phyloP scores from a whole-genome alignment of 2,329 filamentous ascomycete genomes.

The Alternaria longipes region DNA sequence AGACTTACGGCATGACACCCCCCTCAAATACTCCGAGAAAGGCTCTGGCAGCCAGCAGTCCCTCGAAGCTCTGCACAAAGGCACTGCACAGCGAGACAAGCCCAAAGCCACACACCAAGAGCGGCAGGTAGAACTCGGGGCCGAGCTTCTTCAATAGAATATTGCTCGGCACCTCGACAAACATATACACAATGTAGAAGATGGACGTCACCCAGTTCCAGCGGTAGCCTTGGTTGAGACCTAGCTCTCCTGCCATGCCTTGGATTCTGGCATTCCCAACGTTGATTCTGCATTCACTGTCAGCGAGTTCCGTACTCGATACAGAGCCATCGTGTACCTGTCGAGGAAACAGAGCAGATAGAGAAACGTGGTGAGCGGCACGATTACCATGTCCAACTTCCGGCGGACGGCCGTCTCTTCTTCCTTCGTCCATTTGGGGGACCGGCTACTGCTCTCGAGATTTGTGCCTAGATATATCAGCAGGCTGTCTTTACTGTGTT shows the following conservation, averaged over 20 bases:
- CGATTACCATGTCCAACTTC: conserved; percentile 63
- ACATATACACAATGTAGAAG: conserved; percentile 66
- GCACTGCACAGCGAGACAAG: conserved; percentile 64
- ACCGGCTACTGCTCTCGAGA: no score
- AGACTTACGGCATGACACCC: conserved; percentile 62
- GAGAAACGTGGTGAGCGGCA: conserved; percentile 59
- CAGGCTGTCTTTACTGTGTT: no score
- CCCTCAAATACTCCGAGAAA: conserved; percentile 66
- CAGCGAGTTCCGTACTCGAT: conserved; percentile 5
- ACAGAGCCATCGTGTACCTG: conserved; percentile 29
- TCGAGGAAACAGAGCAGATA: conserved; percentile 54
- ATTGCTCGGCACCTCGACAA: conserved; percentile 66
- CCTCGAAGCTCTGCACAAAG: conserved; percentile 60
- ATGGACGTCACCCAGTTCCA: conserved; percentile 68
- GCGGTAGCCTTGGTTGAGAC: conserved; percentile 56
- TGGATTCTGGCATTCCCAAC: conserved; percentile 67
- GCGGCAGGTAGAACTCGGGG: conserved; percentile 62
- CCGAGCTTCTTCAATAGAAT: conserved; percentile 64
- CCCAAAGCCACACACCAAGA: conserved; percentile 65
- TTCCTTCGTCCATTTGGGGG: conserved; percentile 56
- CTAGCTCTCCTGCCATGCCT: conserved; percentile 61
- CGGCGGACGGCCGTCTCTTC: conserved; percentile 63
- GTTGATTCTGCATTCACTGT: conserved; percentile 42
- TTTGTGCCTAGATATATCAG: no score
- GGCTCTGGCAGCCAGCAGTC: conserved; percentile 60